Evolutionary conservation across 2,329 filamentous ascomycete genomes (phyloP), one percentile per base, ranked within the genome.

Genomic region (Epichloe bromicola): DNA sequence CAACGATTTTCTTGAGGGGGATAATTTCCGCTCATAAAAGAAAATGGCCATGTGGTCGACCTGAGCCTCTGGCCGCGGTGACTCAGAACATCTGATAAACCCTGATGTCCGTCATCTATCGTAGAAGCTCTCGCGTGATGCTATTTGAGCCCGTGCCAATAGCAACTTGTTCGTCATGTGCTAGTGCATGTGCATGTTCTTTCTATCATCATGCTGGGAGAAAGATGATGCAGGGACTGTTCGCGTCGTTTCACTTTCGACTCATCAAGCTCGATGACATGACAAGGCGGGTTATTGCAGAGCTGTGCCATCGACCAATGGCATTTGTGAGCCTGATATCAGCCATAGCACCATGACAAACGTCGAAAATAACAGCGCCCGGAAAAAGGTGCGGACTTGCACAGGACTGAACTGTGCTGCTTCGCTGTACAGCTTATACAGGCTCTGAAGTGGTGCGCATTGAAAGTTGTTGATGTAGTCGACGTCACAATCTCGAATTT

Each of bases 401-500:
- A 61, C 48, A 5, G 59, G 58, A 15, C 52, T 59, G 38, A 55
- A 55, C n/a, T 46, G 55, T 6, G 51, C 37, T 19, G 49, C 40
- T 4, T 56, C 43, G 1, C 55, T 3, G 43, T 57, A 5, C 51
- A 48, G 8, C 51, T 42, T 17, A 17, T 49, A 49, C 19, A 51
- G 20, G 15, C 30, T 39, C 19, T 55, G 56, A 12, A 74, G 64
- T 23, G 71, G 61, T 38, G 65, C 63, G n/a, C 62, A 57, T 7
- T 75, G 63, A 55, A 82, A 80, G 34, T 67, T 62, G 40, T 64
- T 68, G 53, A 84, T 75, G 60, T 82, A 84, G 17, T 74, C 68
- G 45, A 83, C 58, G 54, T 84, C 80, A 38, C 74, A 75, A 11
- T 82, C 77, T 41, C 80, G 76, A 15, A 73, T 65, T 63, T 84